These are phyloP conservation scores for Kazachstania viticola DNA, from an alignment of 805 yeast species.

Conservation along the genomic window DNA sequence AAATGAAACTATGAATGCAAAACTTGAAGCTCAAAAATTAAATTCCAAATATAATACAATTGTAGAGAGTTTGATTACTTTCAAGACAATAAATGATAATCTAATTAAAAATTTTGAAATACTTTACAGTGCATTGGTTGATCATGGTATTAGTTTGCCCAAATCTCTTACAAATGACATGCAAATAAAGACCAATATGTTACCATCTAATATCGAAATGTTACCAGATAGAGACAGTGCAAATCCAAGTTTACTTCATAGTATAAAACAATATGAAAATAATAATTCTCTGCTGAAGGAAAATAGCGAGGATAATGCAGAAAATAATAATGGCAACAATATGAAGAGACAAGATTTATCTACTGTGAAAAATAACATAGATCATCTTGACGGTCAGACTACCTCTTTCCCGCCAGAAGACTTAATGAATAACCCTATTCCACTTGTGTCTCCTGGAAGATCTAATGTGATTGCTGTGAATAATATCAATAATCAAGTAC, in stretches of 20 bases:
- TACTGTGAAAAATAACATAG: too few species aligned
- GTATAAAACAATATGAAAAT: not conserved
- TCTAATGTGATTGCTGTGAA: not conserved
- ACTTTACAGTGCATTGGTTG: slow-evolving; percentile 38
- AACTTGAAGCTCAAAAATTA: slow-evolving; percentile 31
- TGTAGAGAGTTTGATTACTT: slow-evolving; percentile 45
- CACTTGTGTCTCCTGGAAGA: not conserved
- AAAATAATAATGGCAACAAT: not conserved
- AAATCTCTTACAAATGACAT: slow-evolving; percentile 16
- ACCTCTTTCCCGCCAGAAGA: too few species aligned
- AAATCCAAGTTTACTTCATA: not conserved
- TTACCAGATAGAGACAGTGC: too few species aligned
- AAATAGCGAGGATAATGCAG: too few species aligned
- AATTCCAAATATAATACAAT: slow-evolving; percentile 53
- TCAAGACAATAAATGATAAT: slow-evolving; percentile 47
- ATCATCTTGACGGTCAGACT: too few species aligned
- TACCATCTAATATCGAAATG: not conserved
- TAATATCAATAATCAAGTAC: not conserved
- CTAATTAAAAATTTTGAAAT: slow-evolving; percentile 40
- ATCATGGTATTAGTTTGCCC: slow-evolving; percentile 59
- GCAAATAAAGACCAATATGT: not conserved
- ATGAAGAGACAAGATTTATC: too few species aligned
- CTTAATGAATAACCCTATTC: not conserved
- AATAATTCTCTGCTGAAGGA: not conserved
- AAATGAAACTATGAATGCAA: slow-evolving; percentile 16